phyloP scores from a whole-genome alignment of 352 stramenopile species.

The Phytophthora capsici region DNA sequence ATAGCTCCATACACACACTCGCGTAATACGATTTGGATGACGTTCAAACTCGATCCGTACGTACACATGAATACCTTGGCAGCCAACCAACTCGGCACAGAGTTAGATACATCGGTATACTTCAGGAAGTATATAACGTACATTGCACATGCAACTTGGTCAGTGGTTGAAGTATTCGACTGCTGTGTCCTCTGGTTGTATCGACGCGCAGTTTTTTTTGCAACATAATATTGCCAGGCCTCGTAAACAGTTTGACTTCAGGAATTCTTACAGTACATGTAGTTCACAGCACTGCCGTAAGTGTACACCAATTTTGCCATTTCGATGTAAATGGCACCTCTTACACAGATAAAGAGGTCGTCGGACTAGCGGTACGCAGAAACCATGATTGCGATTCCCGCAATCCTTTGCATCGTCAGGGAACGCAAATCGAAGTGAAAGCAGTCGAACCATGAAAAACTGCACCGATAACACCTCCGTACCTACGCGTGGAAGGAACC shows the following conservation, averaged over 20 bases:
- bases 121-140: too few relatives aligned
- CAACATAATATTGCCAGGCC: not conserved
- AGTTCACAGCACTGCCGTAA: too few relatives aligned
- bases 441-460: too few relatives aligned
- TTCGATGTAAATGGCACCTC: conserved; percentile 2
- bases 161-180: conserved; percentile 29
- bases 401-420: conserved; percentile 16
- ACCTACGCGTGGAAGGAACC: conserved; percentile 9
- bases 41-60: too few relatives aligned
- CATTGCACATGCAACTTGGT: conserved; percentile 3
- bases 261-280: too few relatives aligned
- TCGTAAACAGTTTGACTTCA: conserved; percentile 15
- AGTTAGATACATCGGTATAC: not conserved
- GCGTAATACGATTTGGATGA: too few relatives aligned
- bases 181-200: conserved; percentile 21
- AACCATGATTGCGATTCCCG: not conserved
- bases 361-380: conserved; percentile 8
- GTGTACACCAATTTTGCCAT: too few relatives aligned
- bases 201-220: not conserved
- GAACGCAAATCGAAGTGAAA: not conserved
- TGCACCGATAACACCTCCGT: not conserved
- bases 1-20: too few relatives aligned
- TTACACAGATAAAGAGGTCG: not conserved
- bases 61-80: too few relatives aligned
- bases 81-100: too few relatives aligned